Conservation (phyloP, 2,329 filamentous ascomycete species). For the Simplicillium aogashimaense region DNA sequence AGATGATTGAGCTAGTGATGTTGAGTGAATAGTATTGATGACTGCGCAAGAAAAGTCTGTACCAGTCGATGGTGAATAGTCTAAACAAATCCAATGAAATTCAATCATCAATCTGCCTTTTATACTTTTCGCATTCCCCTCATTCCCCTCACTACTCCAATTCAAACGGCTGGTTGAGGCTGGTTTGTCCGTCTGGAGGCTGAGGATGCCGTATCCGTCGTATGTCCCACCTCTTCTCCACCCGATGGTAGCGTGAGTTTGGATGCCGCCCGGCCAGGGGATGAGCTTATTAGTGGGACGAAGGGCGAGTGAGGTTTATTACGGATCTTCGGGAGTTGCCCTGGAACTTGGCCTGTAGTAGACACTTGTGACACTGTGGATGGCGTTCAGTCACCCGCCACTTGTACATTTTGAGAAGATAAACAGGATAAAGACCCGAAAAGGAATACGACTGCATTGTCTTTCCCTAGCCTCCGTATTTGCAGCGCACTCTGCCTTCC, state of each 20-base stretch:
- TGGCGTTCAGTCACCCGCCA: too few species aligned
- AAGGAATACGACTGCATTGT: too few species aligned
- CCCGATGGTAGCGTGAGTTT: background rate
- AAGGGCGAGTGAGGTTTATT: too few species aligned
- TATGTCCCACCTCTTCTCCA: conserved; percentile 1
- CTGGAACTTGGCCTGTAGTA: too few species aligned
- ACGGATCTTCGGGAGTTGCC: too few species aligned
- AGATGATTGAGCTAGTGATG: background rate
- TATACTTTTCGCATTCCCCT: conserved; percentile 1
- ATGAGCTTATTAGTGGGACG: too few species aligned
- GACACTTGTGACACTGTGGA: too few species aligned
- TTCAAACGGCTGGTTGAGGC: background rate
- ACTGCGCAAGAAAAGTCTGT: background rate
- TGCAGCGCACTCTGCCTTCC: too few species aligned
- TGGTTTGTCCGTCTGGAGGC: background rate
- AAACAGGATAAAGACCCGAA: too few species aligned
- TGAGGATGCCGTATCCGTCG: conserved; percentile 5
- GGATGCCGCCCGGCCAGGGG: too few species aligned
- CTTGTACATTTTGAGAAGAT: too few species aligned
- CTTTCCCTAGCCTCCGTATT: too few species aligned
- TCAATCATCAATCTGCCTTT: background rate
- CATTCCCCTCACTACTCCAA: background rate
- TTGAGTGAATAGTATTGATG: background rate
- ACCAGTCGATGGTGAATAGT: background rate
- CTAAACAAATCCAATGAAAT: background rate